phyloP scores from a whole-genome alignment of 2,329 filamentous ascomycete species.

The Plectosphaerella sp. region DNA sequence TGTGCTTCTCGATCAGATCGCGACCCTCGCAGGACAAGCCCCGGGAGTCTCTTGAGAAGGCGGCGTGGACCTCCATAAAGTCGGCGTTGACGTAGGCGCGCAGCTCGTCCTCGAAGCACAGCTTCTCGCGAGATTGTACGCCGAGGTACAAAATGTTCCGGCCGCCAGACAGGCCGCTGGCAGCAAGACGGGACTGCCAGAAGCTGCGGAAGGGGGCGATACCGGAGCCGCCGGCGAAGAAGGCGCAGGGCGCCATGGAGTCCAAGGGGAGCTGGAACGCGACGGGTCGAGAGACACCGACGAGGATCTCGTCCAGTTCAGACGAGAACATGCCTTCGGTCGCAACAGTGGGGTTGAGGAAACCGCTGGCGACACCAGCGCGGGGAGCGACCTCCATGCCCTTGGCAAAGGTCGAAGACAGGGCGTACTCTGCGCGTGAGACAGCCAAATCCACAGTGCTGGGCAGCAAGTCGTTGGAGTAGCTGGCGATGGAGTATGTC shows the following conservation, averaged over 20 bases:
- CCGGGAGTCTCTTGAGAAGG: conserved; percentile 44
- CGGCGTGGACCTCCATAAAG: conserved; percentile 47
- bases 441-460: conserved; percentile 46
- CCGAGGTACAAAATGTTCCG: conserved; percentile 47
- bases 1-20: conserved; percentile 45
- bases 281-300: conserved; percentile 46
- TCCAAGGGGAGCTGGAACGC: conserved; percentile 48
- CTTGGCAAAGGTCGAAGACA: conserved; percentile 34
- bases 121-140: conserved; percentile 47
- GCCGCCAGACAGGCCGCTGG: conserved; percentile 30
- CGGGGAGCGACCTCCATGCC: conserved; percentile 25
- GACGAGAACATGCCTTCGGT: conserved; percentile 31
- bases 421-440: conserved; percentile 44
- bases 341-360: conserved; percentile 42
- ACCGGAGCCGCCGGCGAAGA: conserved; percentile 49
- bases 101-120: conserved; percentile 45
- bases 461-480: conserved; percentile 44
- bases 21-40: conserved; percentile 40
- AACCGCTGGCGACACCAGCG: conserved; percentile 46
- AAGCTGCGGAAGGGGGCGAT: conserved; percentile 51
- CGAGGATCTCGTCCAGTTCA: conserved; percentile 40
- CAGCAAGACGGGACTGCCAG: conserved; percentile 38
- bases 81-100: conserved; percentile 39
- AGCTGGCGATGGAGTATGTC: conserved; percentile 49
- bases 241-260: conserved; percentile 43